A percentile compares a stretch with the other conserved stretches of the same genome.
phyloP scores from a whole-genome alignment of 2,329 filamentous ascomycete genomes.

The Colletotrichum incanum region DNA sequence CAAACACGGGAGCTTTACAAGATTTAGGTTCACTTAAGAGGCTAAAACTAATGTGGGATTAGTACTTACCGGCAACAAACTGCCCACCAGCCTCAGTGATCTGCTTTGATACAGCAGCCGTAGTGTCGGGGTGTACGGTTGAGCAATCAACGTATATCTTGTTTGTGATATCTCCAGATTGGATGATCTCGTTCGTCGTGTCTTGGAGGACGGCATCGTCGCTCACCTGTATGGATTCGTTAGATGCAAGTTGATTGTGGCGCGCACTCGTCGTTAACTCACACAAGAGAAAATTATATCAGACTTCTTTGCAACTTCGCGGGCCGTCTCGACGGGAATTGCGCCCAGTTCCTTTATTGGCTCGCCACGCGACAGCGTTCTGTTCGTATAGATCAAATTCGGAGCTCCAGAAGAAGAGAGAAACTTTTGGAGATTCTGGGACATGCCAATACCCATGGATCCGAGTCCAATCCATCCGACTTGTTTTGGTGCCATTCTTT shows the following conservation, averaged over 20 bases:
- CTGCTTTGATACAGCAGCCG: slow-evolving; percentile 44
- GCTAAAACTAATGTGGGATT: not conserved
- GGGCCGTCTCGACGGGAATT: slow-evolving; percentile 52
- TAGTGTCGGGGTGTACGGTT: slow-evolving; percentile 50
- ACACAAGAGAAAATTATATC: slow-evolving; percentile 60
- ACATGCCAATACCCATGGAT: slow-evolving; percentile 59
- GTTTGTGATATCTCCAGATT: slow-evolving; percentile 51
- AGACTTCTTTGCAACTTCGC: slow-evolving; percentile 53
- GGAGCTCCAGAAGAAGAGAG: slow-evolving; percentile 70
- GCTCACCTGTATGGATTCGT: not conserved
- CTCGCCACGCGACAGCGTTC: slow-evolving; percentile 53
- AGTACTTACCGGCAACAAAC: slow-evolving; percentile 58
- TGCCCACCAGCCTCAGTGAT: slow-evolving; percentile 38
- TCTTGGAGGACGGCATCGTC: slow-evolving; percentile 50
- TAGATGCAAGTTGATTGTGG: not conserved
- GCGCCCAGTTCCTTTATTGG: slow-evolving; percentile 53
- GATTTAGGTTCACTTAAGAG: slow-evolving; percentile 1
- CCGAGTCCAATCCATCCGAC: slow-evolving; percentile 53
- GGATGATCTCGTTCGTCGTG: slow-evolving; percentile 23
- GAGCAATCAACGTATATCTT: slow-evolving; percentile 47
- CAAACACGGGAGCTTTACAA: slow-evolving; percentile 56
- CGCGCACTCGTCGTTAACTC: slow-evolving; percentile 40
- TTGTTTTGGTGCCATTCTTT: slow-evolving; percentile 18
- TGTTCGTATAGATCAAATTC: slow-evolving; percentile 72
- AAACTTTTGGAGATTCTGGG: slow-evolving; percentile 59